These are phyloP conservation scores for Fraxinus ornus DNA, from an alignment of 305 asterid species.

Conservation along the genomic window DNA sequence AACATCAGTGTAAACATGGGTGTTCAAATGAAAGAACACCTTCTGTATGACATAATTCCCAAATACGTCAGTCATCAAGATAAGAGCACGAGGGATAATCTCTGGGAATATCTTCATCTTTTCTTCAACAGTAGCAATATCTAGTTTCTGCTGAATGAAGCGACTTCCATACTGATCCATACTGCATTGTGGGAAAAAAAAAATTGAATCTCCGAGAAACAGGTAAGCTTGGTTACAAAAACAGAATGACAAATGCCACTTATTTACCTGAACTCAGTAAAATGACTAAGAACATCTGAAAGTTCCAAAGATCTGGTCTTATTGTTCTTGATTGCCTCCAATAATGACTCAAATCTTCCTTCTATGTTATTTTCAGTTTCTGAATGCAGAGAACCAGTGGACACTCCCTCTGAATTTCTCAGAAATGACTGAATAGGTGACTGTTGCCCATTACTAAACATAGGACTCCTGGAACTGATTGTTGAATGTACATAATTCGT, in stretches of 20 bases:
- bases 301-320: constrained; percentile 62
- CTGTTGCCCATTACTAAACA: constrained; percentile 45
- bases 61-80: constrained; percentile 71
- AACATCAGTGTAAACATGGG: constrained; percentile 6
- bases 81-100: constrained; percentile 64
- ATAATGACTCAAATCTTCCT: constrained; percentile 43
- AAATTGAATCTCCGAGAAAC: constrained; percentile 7
- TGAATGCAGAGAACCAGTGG: constrained; percentile 34
- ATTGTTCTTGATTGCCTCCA: constrained; percentile 63
- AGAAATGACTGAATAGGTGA: constrained; percentile 30
- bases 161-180: constrained; percentile 92
- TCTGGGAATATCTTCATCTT: constrained; percentile 62
- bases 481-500: constrained; percentile 33
- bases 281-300: constrained; percentile 56
- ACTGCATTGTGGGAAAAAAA: constrained; percentile 36
- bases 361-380: constrained; percentile 39
- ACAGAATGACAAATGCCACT: constrained; percentile 10
- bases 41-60: constrained; percentile 81
- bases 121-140: constrained; percentile 65
- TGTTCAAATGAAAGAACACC: not conserved
- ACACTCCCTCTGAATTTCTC: constrained; percentile 44
- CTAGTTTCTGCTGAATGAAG: constrained; percentile 91
- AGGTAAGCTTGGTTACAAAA: constrained; percentile 15
- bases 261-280: constrained; percentile 60
- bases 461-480: constrained; percentile 36